Evolutionary conservation across 768 basidiomycete genomes (phyloP).

Genomic region (Ephemerocybe angulata): DNA sequence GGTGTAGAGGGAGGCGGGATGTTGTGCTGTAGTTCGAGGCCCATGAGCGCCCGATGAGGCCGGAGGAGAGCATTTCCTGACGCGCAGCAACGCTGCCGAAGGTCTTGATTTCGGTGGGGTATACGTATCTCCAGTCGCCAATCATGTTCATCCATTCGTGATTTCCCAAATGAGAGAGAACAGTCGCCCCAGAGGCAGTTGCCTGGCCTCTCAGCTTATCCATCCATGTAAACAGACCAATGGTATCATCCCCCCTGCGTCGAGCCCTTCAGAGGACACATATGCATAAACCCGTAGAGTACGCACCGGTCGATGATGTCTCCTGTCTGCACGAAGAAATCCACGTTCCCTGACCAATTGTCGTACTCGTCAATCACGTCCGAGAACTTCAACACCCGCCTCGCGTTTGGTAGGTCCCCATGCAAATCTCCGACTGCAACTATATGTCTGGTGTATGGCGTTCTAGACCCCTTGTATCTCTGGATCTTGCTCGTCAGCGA

Average conservation of each 20-base stretch:
- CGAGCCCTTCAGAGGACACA: background rate
- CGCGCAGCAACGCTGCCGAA: conserved; percentile 72
- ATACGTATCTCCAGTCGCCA: conserved; percentile 72
- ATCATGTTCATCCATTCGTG: conserved; percentile 96
- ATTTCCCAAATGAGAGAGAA: conserved; percentile 84
- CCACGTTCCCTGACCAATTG: conserved; percentile 79
- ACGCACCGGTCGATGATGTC: conserved; percentile 89
- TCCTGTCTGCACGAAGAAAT: conserved; percentile 91
- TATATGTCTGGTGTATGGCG: conserved; percentile 51
- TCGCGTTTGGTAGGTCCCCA: conserved; percentile 80
- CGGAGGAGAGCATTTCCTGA: conserved; percentile 69
- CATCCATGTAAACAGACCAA: conserved; percentile 81
- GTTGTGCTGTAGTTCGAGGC: conserved; percentile 80
- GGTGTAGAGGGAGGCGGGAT: conserved; percentile 77
- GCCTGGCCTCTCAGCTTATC: conserved; percentile 80
- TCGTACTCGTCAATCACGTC: conserved; percentile 67
- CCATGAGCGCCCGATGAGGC: conserved; percentile 80
- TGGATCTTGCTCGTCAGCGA: too few relatives aligned
- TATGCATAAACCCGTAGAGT: background rate
- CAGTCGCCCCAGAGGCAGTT: conserved; percentile 56
- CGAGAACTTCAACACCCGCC: conserved; percentile 75
- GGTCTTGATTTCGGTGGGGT: conserved; percentile 73
- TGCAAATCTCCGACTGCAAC: conserved; percentile 93
- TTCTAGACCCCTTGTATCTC: conserved; percentile 12
- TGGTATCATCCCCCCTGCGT: conserved; percentile 83